phyloP scores from a whole-genome alignment of 169 alveolate genomes.

The Cryptosporidium tyzzeri region DNA sequence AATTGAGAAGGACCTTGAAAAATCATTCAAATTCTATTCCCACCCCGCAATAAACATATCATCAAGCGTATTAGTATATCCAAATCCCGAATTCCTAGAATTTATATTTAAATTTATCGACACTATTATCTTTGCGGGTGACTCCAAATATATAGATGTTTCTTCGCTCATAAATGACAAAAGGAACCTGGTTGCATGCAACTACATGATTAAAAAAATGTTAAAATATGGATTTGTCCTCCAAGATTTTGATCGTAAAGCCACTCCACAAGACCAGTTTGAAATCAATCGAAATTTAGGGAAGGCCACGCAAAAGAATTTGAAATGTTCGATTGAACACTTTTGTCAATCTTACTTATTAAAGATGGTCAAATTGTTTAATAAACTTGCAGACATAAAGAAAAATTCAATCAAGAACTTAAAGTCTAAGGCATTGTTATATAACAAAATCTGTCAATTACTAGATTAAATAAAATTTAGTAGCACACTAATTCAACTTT shows the following conservation, averaged over 20 bases:
- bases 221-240: slow-evolving; percentile 1
- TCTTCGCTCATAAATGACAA: neutral
- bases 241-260: neutral
- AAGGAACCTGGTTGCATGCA: slow-evolving; percentile 17
- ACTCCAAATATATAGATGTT: neutral
- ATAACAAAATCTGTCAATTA: slow-evolving; percentile 7
- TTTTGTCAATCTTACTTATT: slow-evolving; percentile 10
- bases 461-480: slow-evolving; percentile 3
- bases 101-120: neutral
- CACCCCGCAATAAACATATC: slow-evolving; percentile 38
- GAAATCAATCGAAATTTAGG: no score
- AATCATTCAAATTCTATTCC: slow-evolving; percentile 17
- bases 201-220: slow-evolving; percentile 6
- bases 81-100: slow-evolving; percentile 29
- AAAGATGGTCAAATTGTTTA: neutral
- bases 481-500: neutral
- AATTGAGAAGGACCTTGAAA: neutral
- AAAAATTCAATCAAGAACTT: neutral
- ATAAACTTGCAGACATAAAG: neutral
- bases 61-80: slow-evolving; percentile 13
- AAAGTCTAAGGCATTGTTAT: neutral
- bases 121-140: neutral
- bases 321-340: neutral
- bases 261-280: neutral
- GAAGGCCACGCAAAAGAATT: neutral